Percentiles rank a stretch among this genome's conserved stretches.
Evolutionary conservation across 805 yeast genomes (phyloP).

Genomic region (Candida rishiriensis): DNA sequence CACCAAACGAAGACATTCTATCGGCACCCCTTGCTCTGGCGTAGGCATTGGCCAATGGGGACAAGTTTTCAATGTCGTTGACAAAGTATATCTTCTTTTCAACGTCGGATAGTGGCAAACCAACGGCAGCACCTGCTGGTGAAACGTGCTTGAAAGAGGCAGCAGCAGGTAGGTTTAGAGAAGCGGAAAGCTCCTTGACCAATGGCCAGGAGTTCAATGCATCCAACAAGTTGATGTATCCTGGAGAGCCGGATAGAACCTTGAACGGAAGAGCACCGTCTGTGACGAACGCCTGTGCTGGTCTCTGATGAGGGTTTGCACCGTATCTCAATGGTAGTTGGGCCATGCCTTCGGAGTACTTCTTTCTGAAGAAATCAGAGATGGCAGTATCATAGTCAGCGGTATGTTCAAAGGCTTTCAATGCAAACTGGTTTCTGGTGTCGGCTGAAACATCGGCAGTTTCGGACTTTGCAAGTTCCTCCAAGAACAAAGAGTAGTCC

Average conservation of each 20-base stretch:
- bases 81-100: constrained; percentile 97
- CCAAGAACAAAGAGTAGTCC: constrained; percentile 84
- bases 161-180: constrained; percentile 95
- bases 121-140: constrained; percentile 98
- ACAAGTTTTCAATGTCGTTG: constrained; percentile 86
- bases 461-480: constrained; percentile 57
- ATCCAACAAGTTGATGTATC: constrained; percentile 93
- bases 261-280: constrained; percentile 90
- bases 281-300: constrained; percentile 92
- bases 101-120: constrained; percentile 82
- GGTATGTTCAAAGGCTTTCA: constrained; percentile 97
- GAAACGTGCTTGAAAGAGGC: constrained; percentile 98
- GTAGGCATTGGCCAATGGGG: constrained; percentile 96
- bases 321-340: constrained; percentile 97
- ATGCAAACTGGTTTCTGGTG: constrained; percentile 78
- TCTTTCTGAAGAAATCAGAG: constrained; percentile 95
- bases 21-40: constrained; percentile 99
- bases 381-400: constrained; percentile 96
- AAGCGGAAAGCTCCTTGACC: constrained; percentile 92
- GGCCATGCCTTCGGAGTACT: constrained; percentile 82
- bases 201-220: constrained; percentile 98
- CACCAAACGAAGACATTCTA: constrained; percentile 99
- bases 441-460: constrained; percentile 66
- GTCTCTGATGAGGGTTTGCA: constrained; percentile 98
- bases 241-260: constrained; percentile 93